Base-by-base conservation (phyloP, 164 flowering plant species). In the Platanus orientalis region DNA sequence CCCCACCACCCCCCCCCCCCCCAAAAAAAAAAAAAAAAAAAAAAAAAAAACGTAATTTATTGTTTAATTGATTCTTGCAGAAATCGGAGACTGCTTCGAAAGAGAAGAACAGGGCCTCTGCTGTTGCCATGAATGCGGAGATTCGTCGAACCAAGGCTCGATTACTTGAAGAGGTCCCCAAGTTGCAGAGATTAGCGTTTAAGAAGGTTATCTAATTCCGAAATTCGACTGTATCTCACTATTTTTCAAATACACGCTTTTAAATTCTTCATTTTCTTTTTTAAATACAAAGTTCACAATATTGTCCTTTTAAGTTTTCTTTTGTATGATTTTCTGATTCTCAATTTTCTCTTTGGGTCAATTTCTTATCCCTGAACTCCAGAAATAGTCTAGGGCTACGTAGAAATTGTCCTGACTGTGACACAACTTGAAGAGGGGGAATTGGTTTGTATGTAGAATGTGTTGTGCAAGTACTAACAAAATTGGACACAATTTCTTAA, bases 121-220 rank as follows among this genome's bases (percentile, higher is more conserved):
- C 73, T 1, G 98, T 94, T 27, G 97, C 98, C 12, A 27, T 91
- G 72, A 87, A 91, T 63, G 97, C 98, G 0, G 98, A 94, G 84
- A 83, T 94, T 59, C 91, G 98, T 19, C 77, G 98, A 4, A 87
- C 82, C 28, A 91, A 94, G 71, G 96, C 96, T 55, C 72, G 84
- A 27, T 82, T 94, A 78, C 80, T 89, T 2, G 97, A 90, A 72
- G 96, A 91, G 58, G 81, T 91, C 20, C 93, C 92, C 4, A 94
- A 94, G 71, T 74, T 94, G 81, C 85, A 91, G 82, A 83, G 87
- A 63, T 71, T 94, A 63, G 92, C 98, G 11, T 27, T 79, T 14
- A 91, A 89, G 70, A 89, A 83, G 96, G 98, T 89, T 20, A 13
- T n/a, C 4, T 16, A 11, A 0, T 14, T 32, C 10, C 4, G 17